Evolutionary conservation across 371 early-diverging fungal species (phyloP).

Genomic region (Mortierella sp.): DNA sequence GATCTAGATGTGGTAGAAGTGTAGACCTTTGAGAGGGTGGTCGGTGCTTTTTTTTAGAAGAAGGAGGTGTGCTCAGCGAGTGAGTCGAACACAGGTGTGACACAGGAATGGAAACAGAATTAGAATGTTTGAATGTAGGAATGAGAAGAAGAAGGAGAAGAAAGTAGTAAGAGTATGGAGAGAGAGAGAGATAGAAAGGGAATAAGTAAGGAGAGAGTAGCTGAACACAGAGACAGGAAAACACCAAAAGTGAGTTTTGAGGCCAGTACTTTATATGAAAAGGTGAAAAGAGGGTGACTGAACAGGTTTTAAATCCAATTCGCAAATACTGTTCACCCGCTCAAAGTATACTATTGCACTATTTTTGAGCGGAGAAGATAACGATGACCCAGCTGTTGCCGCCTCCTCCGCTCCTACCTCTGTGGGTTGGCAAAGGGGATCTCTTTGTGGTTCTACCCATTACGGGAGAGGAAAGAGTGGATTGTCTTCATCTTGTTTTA

Average conservation of each 20-base stretch:
- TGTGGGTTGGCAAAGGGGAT: neutral
- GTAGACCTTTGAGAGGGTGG: neutral
- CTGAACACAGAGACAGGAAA: neutral
- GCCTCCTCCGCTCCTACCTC: neutral
- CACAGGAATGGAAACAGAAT: neutral
- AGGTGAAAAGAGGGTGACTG: neutral
- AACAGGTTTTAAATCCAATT: slow-evolving; percentile 10
- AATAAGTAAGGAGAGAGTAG: neutral
- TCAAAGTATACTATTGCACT: too few relatives aligned
- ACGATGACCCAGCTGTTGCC: neutral
- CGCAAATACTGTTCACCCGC: slow-evolving; percentile 30
- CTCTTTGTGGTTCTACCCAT: neutral
- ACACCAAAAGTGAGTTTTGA: neutral
- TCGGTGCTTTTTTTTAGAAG: neutral
- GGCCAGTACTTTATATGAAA: slow-evolving; percentile 14
- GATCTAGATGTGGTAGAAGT: neutral
- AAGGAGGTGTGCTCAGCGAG: slow-evolving; percentile 4
- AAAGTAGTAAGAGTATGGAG: neutral
- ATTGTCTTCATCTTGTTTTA: too few relatives aligned
- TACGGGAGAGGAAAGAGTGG: too few relatives aligned
- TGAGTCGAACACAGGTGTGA: neutral
- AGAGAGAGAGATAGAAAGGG: slow-evolving; percentile 7
- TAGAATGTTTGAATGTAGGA: neutral
- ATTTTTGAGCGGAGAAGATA: slow-evolving; percentile 1
- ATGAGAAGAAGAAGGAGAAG: neutral